Conservation (phyloP, 345 rosid species). For the Brassica nigra region DNA sequence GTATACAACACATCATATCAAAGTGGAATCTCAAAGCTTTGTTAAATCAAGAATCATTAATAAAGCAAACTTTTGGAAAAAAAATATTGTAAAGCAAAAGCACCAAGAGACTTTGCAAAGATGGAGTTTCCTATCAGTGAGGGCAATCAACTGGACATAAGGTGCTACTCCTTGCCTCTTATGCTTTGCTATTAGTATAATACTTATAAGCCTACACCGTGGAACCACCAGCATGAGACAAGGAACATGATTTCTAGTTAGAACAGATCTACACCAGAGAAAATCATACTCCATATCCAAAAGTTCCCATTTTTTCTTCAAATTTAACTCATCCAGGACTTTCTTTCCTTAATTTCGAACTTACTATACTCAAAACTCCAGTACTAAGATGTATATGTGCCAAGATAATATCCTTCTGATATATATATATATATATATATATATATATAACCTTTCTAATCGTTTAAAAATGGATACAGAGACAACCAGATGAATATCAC, state of each 20-base stretch:
- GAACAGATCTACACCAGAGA: neutral
- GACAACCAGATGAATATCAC: neutral
- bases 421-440: too few species aligned
- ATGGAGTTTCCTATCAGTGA: neutral
- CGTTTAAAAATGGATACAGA: neutral
- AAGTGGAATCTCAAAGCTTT: conserved; percentile 7
- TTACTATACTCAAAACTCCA: too few species aligned
- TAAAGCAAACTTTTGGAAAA: neutral
- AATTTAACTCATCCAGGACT: neutral
- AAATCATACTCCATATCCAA: neutral
- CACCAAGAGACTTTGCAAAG: neutral
- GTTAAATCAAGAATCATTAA: neutral
- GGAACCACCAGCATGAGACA: conserved; percentile 1
- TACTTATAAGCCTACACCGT: neutral
- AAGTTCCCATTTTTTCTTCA: neutral
- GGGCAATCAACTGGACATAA: neutral
- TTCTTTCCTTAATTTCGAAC: too few species aligned
- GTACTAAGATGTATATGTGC: too few species aligned
- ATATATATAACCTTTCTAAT: neutral
- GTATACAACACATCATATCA: neutral
- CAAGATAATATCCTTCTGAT: too few species aligned
- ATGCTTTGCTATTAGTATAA: neutral
- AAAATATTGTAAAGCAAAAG: neutral
- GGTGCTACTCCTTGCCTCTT: neutral
- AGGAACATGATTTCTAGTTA: neutral